Conservation (phyloP, 1,284 basidiomycete genomes). For the Pseudozyma thailandica region DNA sequence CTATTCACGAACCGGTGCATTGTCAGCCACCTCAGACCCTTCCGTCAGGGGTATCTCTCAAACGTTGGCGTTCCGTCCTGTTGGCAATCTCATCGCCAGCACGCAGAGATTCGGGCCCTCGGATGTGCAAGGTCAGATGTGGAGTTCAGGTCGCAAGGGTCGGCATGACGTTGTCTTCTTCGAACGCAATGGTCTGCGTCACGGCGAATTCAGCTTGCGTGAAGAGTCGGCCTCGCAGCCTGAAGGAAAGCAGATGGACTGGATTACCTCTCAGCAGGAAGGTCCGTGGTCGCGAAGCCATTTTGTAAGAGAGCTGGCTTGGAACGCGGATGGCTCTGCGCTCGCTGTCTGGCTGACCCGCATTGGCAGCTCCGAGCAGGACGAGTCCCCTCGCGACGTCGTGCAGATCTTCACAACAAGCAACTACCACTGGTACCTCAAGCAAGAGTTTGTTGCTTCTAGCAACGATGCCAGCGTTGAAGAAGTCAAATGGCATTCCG, state of each 20-base stretch:
- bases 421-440: constrained; percentile 89
- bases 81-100: constrained; percentile 82
- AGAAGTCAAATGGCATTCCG: constrained; percentile 88
- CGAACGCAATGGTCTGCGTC: constrained; percentile 90
- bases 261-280: constrained; percentile 21
- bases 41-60: constrained; percentile 84
- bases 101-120: constrained; percentile 83
- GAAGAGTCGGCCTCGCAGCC: constrained; percentile 69
- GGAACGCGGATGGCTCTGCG: constrained; percentile 89
- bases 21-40: constrained; percentile 85
- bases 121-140: constrained; percentile 70
- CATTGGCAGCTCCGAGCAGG: not conserved
- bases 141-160: constrained; percentile 61
- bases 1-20: constrained; percentile 74
- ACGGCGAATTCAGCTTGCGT: constrained; percentile 85
- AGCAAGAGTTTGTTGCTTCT: constrained; percentile 54
- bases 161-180: constrained; percentile 92
- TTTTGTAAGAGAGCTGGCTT: constrained; percentile 80
- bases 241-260: constrained; percentile 57
- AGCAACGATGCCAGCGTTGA: constrained; percentile 11
- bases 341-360: constrained; percentile 82
- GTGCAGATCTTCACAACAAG: constrained; percentile 93
- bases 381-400: constrained; percentile 8
- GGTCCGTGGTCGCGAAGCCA: constrained; percentile 50
- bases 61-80: constrained; percentile 84